Percentiles rank a stretch among this genome's conserved stretches.
Evolutionary conservation across 495 filamentous ascomycete species (phyloP).

Genomic region (Penicillium simplicissimum): DNA sequence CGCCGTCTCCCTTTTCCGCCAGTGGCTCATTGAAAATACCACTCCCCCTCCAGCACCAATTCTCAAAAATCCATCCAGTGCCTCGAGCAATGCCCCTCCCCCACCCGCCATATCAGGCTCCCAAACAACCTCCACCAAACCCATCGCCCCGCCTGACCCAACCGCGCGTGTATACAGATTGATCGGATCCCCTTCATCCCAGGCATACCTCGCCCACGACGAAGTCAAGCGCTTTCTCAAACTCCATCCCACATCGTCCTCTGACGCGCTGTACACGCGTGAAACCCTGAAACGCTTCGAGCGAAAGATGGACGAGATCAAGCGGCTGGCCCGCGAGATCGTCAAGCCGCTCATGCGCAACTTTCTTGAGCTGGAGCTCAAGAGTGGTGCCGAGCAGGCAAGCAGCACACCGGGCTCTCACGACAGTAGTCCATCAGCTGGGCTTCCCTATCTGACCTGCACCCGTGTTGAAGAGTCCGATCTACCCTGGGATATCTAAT

Average conservation of each 20-base stretch:
- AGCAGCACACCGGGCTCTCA: slow-evolving; percentile 1
- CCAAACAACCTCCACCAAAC: slow-evolving; percentile 23
- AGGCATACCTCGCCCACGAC: slow-evolving; percentile 74
- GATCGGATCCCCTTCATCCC: slow-evolving; percentile 58
- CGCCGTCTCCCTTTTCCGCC: slow-evolving; percentile 77
- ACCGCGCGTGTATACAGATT: slow-evolving; percentile 70
- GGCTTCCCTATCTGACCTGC: slow-evolving; percentile 76
- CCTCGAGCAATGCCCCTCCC: slow-evolving; percentile 21
- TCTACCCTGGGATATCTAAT: slow-evolving; percentile 62
- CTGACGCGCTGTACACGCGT: slow-evolving; percentile 65
- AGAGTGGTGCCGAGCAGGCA: slow-evolving; percentile 33
- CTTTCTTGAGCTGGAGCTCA: slow-evolving; percentile 73
- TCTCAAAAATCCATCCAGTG: slow-evolving; percentile 39
- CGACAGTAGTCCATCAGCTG: slow-evolving; percentile 29
- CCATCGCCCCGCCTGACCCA: slow-evolving; percentile 27
- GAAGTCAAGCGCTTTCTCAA: slow-evolving; percentile 88
- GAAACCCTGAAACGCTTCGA: slow-evolving; percentile 82
- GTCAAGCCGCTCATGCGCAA: slow-evolving; percentile 86
- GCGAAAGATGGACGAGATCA: slow-evolving; percentile 82
- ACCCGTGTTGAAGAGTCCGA: slow-evolving; percentile 74
- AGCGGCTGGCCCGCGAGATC: slow-evolving; percentile 73
- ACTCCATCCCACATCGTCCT: slow-evolving; percentile 49
- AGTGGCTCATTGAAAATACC: slow-evolving; percentile 88
- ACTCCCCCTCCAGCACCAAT: slow-evolving; percentile 62
- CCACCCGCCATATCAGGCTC: slow-evolving; percentile 26